Conservation (phyloP, 208 protist genomes). For the Strigomonas galati region DNA sequence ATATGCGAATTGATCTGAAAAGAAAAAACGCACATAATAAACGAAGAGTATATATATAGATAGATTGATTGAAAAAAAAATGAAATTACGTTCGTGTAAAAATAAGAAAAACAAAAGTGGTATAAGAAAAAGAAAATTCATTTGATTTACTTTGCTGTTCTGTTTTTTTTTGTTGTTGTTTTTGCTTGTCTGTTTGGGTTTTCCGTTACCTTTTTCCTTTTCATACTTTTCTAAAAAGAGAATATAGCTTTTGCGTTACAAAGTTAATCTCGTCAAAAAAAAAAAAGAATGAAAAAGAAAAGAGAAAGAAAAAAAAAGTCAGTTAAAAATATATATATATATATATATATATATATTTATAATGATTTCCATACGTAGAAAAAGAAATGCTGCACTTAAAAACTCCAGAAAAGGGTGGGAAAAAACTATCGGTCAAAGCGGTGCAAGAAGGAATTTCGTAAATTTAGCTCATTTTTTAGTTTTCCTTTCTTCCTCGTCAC, state of each 20-base stretch:
- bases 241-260: neutral
- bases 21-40: neutral
- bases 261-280: neutral
- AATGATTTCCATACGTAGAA: too few relatives aligned
- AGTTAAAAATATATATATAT: too few relatives aligned
- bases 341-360: conserved; percentile 1
- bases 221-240: too few relatives aligned
- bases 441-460: too few relatives aligned
- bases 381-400: too few relatives aligned
- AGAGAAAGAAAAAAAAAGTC: too few relatives aligned
- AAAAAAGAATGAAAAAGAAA: neutral
- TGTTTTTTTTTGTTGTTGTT: neutral
- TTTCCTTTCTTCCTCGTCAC: too few relatives aligned
- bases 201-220: too few relatives aligned
- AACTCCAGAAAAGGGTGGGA: too few relatives aligned
- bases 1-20: neutral
- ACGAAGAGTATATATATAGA: neutral
- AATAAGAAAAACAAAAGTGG: neutral
- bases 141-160: neutral
- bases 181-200: neutral
- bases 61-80: neutral
- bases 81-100: neutral
- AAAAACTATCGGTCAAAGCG: too few relatives aligned
- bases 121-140: neutral
- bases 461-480: too few relatives aligned